Evolutionary conservation across 2,329 filamentous ascomycete species (phyloP), one percentile per base, ranked within the genome.

Genomic region (Botrytis porri): DNA sequence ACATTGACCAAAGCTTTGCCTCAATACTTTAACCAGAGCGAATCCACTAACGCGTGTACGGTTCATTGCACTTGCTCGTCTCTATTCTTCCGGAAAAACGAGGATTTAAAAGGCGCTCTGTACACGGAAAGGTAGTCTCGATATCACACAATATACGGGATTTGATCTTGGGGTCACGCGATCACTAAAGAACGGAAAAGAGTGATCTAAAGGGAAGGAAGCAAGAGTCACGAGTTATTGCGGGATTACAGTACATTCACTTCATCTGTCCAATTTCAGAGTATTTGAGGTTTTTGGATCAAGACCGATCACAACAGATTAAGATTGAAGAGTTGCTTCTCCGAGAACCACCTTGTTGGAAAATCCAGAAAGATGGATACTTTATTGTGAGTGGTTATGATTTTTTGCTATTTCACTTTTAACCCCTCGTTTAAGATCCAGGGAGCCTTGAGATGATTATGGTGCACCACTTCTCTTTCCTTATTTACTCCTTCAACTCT

Each of bases 311-410:
- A 32, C 32, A 22, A 41, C 25, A 22, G 39, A 41, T 32, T 48
- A 8, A 25, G n/a, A n/a, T 37, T 41, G 14, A 25, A 37, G 37
- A 25, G 35, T 14, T 59, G 25, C 37, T 69, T 51, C 61, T 22
- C 32, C 22, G 25, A 69, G 22, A 66, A 41, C 20, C 4, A 48
- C 12, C 16, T 48, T 51, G 32, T 16, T 61, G 54, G 39, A 14
- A 39, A 59, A 25, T 51, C 37, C 25, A 45, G 43, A 43, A 41
- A 51, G 25, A 72, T 72, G 70, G 70, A 72, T 72, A 72, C 70
- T 69, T 51, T 72, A 69, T 67, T 72, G 70, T 72, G 25, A 72
- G 70, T 72, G 20, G 22, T 51, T 22, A 35, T 69, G 5, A 3
- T 18, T 61, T n/a, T 37, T 35, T 41, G 51, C 12, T 35, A 43